phyloP scores from a whole-genome alignment of 2,329 filamentous ascomycete genomes.

The Colletotrichum sidae region DNA sequence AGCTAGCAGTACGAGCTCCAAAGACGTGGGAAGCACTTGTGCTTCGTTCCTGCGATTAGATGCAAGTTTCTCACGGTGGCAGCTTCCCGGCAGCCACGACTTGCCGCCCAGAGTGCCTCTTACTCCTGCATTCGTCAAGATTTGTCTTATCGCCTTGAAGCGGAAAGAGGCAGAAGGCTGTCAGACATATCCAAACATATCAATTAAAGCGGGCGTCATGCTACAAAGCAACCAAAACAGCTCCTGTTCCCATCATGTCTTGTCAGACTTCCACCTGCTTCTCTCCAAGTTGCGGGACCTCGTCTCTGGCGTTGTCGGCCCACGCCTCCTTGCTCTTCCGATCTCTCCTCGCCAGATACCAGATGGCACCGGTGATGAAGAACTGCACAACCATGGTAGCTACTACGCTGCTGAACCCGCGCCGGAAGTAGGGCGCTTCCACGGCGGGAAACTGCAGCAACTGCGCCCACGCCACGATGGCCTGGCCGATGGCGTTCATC shows the following conservation, averaged over 20 bases:
- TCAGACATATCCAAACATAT: no score
- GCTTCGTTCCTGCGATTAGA: no score
- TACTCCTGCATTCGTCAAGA: no score
- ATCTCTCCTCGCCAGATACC: constrained; percentile 23
- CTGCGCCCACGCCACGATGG: constrained; percentile 53
- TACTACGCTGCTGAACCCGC: constrained; percentile 45
- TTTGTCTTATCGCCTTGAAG: no score
- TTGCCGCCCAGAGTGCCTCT: no score
- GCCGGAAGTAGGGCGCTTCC: constrained; percentile 48
- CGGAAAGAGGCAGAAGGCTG: no score
- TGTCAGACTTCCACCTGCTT: background rate
- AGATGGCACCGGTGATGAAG: constrained; percentile 25
- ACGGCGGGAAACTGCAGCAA: constrained; percentile 52
- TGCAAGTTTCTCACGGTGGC: no score
- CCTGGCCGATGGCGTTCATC: constrained; percentile 57
- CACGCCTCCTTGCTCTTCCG: background rate
- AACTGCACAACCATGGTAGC: constrained; percentile 49
- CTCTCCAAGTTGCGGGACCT: background rate
- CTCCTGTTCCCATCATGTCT: background rate
- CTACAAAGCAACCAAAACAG: no score
- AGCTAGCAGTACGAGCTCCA: no score
- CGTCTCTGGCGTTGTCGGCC: background rate
- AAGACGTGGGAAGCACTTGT: no score
- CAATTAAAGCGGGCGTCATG: no score
- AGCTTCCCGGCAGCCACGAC: no score